A percentile compares a stretch with the other conserved stretches of the same genome.
Conservation (phyloP, 2,329 filamentous ascomycete genomes). For the Xylaria sp. region DNA sequence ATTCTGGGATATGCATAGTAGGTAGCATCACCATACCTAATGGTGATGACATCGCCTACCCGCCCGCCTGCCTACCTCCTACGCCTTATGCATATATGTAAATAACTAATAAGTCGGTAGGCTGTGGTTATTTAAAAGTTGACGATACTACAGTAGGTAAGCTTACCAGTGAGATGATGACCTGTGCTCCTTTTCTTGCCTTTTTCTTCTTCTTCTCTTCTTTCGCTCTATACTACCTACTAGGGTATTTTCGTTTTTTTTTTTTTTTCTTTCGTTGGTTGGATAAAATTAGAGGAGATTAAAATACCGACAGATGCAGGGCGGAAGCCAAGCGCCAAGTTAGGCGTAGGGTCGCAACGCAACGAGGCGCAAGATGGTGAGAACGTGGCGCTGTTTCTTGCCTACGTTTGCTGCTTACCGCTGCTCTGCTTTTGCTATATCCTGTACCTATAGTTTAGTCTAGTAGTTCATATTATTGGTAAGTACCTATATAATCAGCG, state of each 20-base stretch:
- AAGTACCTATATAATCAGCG: too few relatives aligned
- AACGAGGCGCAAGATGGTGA: conserved; percentile 4
- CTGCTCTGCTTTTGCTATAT: neutral
- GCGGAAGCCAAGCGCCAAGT: conserved; percentile 4
- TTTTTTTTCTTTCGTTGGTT: too few relatives aligned
- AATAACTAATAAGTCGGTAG: neutral
- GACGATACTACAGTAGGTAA: neutral
- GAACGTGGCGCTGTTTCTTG: conserved; percentile 3
- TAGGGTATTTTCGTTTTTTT: too few relatives aligned
- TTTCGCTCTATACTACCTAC: neutral
- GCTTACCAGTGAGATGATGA: conserved; percentile 1
- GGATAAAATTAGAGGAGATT: neutral
- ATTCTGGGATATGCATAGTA: neutral
- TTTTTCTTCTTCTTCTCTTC: neutral
- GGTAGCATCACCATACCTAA: conserved; percentile 1
- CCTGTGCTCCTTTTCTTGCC: neutral
- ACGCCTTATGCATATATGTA: neutral
- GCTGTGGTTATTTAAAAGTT: neutral
- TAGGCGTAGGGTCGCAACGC: neutral
- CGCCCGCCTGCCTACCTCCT: neutral
- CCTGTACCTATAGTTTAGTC: too few relatives aligned
- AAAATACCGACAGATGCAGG: neutral
- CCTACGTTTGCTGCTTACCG: neutral
- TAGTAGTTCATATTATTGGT: too few relatives aligned
- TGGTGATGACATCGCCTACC: conserved; percentile 4